These are phyloP conservation scores for Myrica gale DNA, from an alignment of 306 rosid species.

Conservation along the genomic window DNA sequence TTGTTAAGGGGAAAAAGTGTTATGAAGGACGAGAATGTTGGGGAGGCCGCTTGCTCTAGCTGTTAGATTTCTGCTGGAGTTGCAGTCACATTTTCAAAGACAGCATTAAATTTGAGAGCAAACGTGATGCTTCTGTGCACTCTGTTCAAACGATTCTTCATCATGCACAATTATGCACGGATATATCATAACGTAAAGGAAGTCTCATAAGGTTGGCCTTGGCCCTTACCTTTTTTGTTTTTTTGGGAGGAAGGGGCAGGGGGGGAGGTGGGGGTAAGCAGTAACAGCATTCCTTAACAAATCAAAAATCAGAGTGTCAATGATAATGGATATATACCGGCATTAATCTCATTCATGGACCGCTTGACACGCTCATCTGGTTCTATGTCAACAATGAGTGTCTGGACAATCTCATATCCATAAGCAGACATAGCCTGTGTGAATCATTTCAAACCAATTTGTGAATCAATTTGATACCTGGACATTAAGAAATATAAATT, in stretches of 20 bases:
- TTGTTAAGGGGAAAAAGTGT: not conserved
- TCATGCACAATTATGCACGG: no score
- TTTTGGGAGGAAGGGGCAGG: no score
- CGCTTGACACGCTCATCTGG: constrained; percentile 58
- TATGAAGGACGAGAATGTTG: not conserved
- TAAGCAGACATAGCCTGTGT: constrained; percentile 66
- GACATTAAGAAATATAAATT: not conserved
- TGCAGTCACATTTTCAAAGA: not conserved
- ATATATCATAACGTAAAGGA: no score
- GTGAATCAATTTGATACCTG: not conserved
- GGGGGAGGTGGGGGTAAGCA: no score
- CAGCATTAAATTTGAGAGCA: not conserved
- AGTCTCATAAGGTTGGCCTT: no score
- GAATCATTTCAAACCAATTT: constrained; percentile 13
- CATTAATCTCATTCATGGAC: constrained; percentile 75
- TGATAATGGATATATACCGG: constrained; percentile 37
- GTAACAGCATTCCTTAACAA: no score
- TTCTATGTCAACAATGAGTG: constrained; percentile 64
- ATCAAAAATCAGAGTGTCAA: not conserved
- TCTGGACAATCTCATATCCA: constrained; percentile 67
- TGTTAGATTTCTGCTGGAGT: not conserved
- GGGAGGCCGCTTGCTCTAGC: not conserved
- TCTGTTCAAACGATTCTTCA: no score
- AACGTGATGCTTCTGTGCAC: no score
- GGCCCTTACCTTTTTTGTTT: no score